Percentiles rank a stretch among this genome's conserved stretches.
Evolutionary conservation across 257 asterid genomes (phyloP).

Genomic region (Handroanthus guayacan): DNA sequence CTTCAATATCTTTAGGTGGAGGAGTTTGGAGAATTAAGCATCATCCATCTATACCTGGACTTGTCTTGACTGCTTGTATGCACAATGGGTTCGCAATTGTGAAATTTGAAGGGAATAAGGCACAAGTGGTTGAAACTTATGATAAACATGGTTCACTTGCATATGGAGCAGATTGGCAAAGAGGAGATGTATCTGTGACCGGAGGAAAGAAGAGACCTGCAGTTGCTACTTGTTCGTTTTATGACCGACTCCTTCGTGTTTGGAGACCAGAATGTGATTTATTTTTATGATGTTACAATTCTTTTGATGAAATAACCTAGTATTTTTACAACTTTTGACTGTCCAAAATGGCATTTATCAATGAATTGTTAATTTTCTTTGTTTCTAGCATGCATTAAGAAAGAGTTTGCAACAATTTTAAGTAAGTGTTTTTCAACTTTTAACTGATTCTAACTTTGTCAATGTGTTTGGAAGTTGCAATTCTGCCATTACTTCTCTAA

Average conservation of each 20-base stretch:
- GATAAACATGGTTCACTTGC: conserved; percentile 80
- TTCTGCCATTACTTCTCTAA: no score
- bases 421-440: no score
- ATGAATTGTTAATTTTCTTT: neutral
- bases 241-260: conserved; percentile 77
- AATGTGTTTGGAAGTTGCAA: no score
- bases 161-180: conserved; percentile 98
- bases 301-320: neutral
- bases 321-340: no score
- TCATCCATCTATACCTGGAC: conserved; percentile 63
- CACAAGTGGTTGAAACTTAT: conserved; percentile 60
- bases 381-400: neutral
- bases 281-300: conserved; percentile 29
- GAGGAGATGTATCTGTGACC: conserved; percentile 42
- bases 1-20: conserved; percentile 69
- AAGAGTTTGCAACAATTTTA: no score
- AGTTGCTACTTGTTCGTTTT: conserved; percentile 92
- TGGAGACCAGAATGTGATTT: conserved; percentile 56
- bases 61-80: conserved; percentile 88
- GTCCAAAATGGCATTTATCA: neutral
- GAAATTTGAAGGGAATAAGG: conserved; percentile 46
- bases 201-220: conserved; percentile 49
- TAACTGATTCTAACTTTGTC: no score
- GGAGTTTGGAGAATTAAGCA: conserved; percentile 97
- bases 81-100: conserved; percentile 87